A percentile compares a stretch with the other conserved stretches of the same genome.
These are phyloP conservation scores for Chamaecyparis obtusa DNA, from an alignment of 75 land plant genomes.

Conservation along the genomic window DNA sequence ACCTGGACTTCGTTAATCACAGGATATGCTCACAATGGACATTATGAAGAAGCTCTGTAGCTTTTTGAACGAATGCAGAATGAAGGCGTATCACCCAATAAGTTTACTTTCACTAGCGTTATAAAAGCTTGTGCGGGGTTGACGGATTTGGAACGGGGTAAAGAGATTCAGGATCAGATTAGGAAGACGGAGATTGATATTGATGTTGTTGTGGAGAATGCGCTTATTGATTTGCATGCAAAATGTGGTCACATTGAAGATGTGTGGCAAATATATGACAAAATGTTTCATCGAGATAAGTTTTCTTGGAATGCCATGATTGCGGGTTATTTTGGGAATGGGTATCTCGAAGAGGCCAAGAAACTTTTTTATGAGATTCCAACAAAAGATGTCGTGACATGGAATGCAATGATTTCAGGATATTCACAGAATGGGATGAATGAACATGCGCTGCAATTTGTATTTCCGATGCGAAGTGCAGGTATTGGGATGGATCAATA, in stretches of 20 bases:
- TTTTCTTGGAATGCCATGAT: slow-evolving; percentile 66
- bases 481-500: slow-evolving; percentile 12
- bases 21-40: slow-evolving; percentile 42
- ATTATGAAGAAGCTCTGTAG: slow-evolving; percentile 25
- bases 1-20: slow-evolving; percentile 66
- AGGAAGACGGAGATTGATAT: slow-evolving; percentile 32
- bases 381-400: slow-evolving; percentile 41
- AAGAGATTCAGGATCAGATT: slow-evolving; percentile 37
- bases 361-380: slow-evolving; percentile 42
- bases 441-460: slow-evolving; percentile 29
- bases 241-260: slow-evolving; percentile 28
- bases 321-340: slow-evolving; percentile 45
- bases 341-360: slow-evolving; percentile 22
- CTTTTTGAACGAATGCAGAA: slow-evolving; percentile 39
- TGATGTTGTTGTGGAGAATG: slow-evolving; percentile 31
- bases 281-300: slow-evolving; percentile 36
- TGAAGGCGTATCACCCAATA: slow-evolving; percentile 11
- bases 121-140: slow-evolving; percentile 49
- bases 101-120: slow-evolving; percentile 31
- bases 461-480: slow-evolving; percentile 17
- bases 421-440: slow-evolving; percentile 48
- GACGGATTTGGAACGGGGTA: slow-evolving; percentile 23
- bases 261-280: slow-evolving; percentile 41
- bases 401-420: slow-evolving; percentile 60
- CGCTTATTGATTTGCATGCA: slow-evolving; percentile 51